phyloP scores from a whole-genome alignment of 371 early-diverging fungal species.

The Rhizopus delemar region DNA sequence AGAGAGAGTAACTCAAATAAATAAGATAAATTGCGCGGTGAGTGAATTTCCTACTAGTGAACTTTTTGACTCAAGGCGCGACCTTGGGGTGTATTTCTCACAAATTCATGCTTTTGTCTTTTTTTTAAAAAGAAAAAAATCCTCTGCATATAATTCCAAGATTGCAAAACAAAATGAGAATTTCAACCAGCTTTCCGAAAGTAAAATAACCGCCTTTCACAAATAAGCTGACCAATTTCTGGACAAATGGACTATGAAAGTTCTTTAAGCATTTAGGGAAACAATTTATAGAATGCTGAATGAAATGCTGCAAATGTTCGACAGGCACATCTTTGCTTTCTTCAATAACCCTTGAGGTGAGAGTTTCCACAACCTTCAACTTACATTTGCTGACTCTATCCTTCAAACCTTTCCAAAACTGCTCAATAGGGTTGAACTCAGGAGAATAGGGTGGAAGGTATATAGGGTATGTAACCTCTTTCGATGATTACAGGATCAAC shows the following conservation, averaged over 20 bases:
- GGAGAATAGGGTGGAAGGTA: constrained; percentile 14
- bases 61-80: too few relatives aligned
- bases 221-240: constrained; percentile 12
- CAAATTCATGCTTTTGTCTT: too few relatives aligned
- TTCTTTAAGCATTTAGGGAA: constrained; percentile 17
- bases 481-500: constrained; percentile 20
- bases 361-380: constrained; percentile 19
- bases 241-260: constrained; percentile 16
- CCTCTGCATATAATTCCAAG: too few relatives aligned
- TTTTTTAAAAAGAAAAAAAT: too few relatives aligned
- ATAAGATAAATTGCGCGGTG: too few relatives aligned
- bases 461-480: constrained; percentile 20
- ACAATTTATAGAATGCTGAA: constrained; percentile 16
- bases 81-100: too few relatives aligned
- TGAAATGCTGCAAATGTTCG: constrained; percentile 17
- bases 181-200: background rate
- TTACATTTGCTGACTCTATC: constrained; percentile 21
- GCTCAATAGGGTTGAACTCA: constrained; percentile 21
- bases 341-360: constrained; percentile 16
- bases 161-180: background rate
- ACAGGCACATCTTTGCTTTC: constrained; percentile 20
- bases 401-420: constrained; percentile 18
- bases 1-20: too few relatives aligned
- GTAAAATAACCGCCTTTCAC: constrained; percentile 4
- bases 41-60: too few relatives aligned